Base-by-base conservation (phyloP, 75 land plant species). In the Pinus albicaulis region DNA sequence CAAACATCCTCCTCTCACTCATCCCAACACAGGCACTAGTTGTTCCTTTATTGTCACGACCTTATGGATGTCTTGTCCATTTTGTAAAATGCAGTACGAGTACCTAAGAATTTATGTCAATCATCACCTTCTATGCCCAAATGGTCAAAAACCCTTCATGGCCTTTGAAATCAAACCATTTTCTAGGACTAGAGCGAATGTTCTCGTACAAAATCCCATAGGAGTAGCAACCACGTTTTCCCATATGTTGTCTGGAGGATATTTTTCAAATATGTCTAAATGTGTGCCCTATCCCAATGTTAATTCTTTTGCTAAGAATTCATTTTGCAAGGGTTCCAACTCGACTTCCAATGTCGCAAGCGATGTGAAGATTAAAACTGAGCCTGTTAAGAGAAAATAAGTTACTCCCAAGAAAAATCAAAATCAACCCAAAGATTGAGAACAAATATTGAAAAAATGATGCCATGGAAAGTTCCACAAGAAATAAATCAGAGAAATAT, bases 21-120 rank as follows among this genome's bases (percentile, higher is more conserved):
- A 41, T 0, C 44, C 44, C 44, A 41, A 5, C 44, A 41, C 0
- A 0, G 7, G 44, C 44, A 41, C 44, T 6, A 41, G 7, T 0
- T 1, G 31, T 31, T 31, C 1, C 31, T 31, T 0, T 31, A 1
- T 0, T 31, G 31, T 31, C 31, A 28, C 0, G 3, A 90, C 92
- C 7, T 95, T 95, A 74, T 95, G 95, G 98, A 95, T 93, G 23
- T 76, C 82, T 12, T 95, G 94, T 64, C 83, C 87, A 20, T 61
- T 38, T 17, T 93, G 96, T 77, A 89, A 90, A 63, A 93, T 95
- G 92, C 92, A 89, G 57, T 93, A 95, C 74, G 98, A 95, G 83
- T 93, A 93, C 76, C 88, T 83, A 22, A 83, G 94, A 52, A 76
- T 76, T 31, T 95, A 89, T 81, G 84, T 89, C 3, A 91, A 93